A percentile compares a stretch with the other conserved stretches of the same genome.
Conservation (phyloP, 2,329 filamentous ascomycete genomes). For the Talaromyces sp. region DNA sequence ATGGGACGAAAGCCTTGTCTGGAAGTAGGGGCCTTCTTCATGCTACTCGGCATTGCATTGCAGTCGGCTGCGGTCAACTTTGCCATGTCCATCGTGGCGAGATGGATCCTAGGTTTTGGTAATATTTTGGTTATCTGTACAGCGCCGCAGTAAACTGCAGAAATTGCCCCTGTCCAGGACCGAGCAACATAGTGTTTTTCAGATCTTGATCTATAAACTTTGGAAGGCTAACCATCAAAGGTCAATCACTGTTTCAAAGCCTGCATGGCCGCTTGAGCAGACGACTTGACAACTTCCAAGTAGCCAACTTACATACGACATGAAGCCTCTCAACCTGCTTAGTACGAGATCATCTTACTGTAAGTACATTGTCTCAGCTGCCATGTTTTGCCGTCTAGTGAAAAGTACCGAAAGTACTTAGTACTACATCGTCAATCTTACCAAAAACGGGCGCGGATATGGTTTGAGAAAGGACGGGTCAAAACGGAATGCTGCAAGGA, state of each 20-base stretch:
- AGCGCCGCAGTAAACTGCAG: conserved; percentile 26
- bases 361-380: background rate
- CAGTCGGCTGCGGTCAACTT: conserved; percentile 27
- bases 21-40: conserved; percentile 46
- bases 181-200: too few species aligned
- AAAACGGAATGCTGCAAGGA: background rate
- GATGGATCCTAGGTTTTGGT: conserved; percentile 28
- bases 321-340: background rate
- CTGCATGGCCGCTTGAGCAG: background rate
- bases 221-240: too few species aligned
- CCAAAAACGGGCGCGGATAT: background rate
- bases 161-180: conserved; percentile 27
- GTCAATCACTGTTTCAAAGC: background rate
- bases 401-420: background rate
- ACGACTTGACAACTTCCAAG: background rate
- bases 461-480: background rate
- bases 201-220: too few species aligned
- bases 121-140: conserved; percentile 23
- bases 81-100: conserved; percentile 27
- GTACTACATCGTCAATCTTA: background rate
- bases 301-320: too few species aligned
- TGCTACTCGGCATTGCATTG: conserved; percentile 44
- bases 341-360: background rate
- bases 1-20: conserved; percentile 46
- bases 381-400: background rate